Evolutionary conservation across 768 basidiomycete species (phyloP).

Genomic region (Mycena epipterygia): DNA sequence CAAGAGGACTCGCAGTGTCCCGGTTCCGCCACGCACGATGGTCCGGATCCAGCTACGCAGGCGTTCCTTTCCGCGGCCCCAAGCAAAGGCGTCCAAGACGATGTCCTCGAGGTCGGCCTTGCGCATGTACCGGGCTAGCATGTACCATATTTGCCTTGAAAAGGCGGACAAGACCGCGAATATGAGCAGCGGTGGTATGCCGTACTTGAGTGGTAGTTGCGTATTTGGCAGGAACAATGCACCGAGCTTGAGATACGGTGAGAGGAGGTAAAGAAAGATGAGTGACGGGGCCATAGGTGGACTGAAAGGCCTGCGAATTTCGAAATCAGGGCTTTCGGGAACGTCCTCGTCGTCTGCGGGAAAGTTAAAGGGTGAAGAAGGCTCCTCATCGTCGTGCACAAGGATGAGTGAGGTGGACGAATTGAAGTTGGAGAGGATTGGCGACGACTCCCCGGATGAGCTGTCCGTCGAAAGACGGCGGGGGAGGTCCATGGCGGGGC

Average conservation of each 20-base stretch:
- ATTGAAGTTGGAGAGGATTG: conserved; percentile 46
- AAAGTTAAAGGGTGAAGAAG: conserved; percentile 56
- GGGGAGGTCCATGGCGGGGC: conserved; percentile 21
- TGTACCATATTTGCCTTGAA: conserved; percentile 80
- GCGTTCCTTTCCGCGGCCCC: conserved; percentile 65
- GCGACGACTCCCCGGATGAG: conserved; percentile 38
- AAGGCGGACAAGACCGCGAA: conserved; percentile 73
- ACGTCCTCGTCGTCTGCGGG: conserved; percentile 63
- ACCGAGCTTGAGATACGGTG: conserved; percentile 79
- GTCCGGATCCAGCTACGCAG: conserved; percentile 59
- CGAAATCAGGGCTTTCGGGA: conserved; percentile 60
- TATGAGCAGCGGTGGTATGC: conserved; percentile 62
- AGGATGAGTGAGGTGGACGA: conserved; percentile 73
- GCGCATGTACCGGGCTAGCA: conserved; percentile 80
- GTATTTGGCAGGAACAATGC: conserved; percentile 72
- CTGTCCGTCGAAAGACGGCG: conserved; percentile 34
- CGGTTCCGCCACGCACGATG: conserved; percentile 59
- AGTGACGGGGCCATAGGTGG: conserved; percentile 69
- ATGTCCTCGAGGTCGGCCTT: conserved; percentile 77
- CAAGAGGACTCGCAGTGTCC: conserved; percentile 62
- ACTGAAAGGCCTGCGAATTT: conserved; percentile 55
- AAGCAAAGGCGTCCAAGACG: conserved; percentile 71
- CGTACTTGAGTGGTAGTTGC: conserved; percentile 61
- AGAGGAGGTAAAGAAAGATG: conserved; percentile 78
- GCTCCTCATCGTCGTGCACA: conserved; percentile 67